Evolutionary conservation across 768 basidiomycete species (phyloP), one percentile per base, ranked within the genome.

Genomic region (Omphalotus guepiniiformis): DNA sequence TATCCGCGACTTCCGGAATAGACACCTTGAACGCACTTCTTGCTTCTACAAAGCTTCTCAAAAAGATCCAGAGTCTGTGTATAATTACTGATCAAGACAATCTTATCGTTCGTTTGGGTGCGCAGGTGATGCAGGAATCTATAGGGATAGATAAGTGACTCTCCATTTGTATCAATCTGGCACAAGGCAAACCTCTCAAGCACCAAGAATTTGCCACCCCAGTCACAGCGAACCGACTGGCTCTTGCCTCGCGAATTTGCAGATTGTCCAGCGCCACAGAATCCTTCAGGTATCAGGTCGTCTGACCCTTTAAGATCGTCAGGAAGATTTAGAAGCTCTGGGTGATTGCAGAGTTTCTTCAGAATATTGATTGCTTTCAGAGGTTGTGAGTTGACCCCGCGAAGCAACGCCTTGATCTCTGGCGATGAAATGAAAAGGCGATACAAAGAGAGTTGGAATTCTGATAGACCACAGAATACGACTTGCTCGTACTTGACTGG

Each of bases 401-500:
- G 85, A 3, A 97, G 76, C 1, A 96, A 70, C 12, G 89, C 87
- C 59, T 90, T 89, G 57, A 95, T 95, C 59, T 92, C 92, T 6
- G 92, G 91, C 1, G 93, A 95, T 3, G 83, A 85, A 52, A 95
- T 94, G 60, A 97, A 97, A 25, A 90, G 74, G 39, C 83, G 83
- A 61, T 97, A 97, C 2, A 97, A 71, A 6, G 88, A 71, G 12
- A 90, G 68, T 56, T 97, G 93, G 55, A 96, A 83, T 13, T 84
- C 73, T 2, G 90, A 92, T 3, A 89, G 76, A 34, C 80, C 76
- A 62, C 93, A 97, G 66, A 96, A 97, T 0, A 97, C 93, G 51
- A 97, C 88, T 50, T 97, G 93, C 63, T 98, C 96, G 68, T 98
- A 98, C 65, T 99, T 99, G 68, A 99, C 92, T 7, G 96, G 96